Evolutionary conservation across 306 rosid genomes (phyloP), one percentile per base, ranked within the genome.

Genomic region (Begonia peltatifolia): DNA sequence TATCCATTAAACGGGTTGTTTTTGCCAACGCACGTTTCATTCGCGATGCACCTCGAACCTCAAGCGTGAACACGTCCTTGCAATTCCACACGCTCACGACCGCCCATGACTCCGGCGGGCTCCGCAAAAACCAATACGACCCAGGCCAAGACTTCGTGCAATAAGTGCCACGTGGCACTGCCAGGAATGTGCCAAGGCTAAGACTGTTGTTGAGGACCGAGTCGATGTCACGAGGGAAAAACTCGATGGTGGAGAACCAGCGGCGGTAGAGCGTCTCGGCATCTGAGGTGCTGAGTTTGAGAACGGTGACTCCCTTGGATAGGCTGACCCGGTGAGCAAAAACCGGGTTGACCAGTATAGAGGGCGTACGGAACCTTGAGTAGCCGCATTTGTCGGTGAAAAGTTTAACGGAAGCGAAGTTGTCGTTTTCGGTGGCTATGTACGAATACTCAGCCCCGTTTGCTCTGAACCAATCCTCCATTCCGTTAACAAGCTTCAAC

Each of bases 201-300:
- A 30, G 38, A 4, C 38, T 30, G 38, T 30, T 30, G 38, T 30
- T 30, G 6, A 30, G 38, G 9, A 30, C 38, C 9, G 9, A 30
- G 8, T 83, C 95, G 59, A 87, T 74, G 73, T 87, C 95, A 42
- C 82, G 86, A 6, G 95, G 95, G 69, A 83, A 87, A 51, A 87
- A 87, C 61, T 87, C 95, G n/a, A 71, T 76, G 52, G 93, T 87
- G 59, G 93, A 23, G 38, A 30, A 30, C 8, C 38, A 9, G 9
- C 38, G 38, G 38, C 38, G 38, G 38, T 30, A 30, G 38, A 30
- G 38, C 38, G 8, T 30, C 38, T 30, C 38, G 38, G 38, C 38
- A 6, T 30, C 38, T 5, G 38, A 30, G 38, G 38, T 7, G 38
- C 38, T 30, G 38, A 30, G 7, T 30, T 30, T 5, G 38, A 30